Base-by-base conservation (phyloP, 768 basidiomycete genomes). In the Suillus spraguei region DNA sequence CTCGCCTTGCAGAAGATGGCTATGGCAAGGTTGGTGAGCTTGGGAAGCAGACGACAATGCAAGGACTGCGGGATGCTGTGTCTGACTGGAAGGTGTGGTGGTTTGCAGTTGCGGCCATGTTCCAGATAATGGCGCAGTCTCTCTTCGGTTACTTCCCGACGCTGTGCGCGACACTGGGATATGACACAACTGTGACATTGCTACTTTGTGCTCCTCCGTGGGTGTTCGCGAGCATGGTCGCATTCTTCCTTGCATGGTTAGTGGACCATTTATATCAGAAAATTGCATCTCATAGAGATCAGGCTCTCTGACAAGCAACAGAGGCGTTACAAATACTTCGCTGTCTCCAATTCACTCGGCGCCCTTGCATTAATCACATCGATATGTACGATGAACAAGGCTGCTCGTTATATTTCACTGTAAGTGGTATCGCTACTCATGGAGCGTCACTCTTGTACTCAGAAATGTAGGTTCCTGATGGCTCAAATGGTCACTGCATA, bases 51-150 rank as follows among this genome's bases (percentile, higher is more conserved):
- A 14, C 22, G 13, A 72, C 76, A 74, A 76, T 13, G 74, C 73
- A 76, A 39, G 89, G 88, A 13, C 71, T 92, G 9, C 60, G 72
- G 16, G 70, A 87, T 68, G 87, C 90, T 14, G 35, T 91, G 59
- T 79, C 78, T 32, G 92, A 94, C 70, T 87, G 87, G 88, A 90
- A 87, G 74, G 87, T 94, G 39, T 94, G 91, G 88, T 90, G 84
- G 84, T 78, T 95, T 56, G 82, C 89, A 17, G 63, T 91, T 38
- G 81, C 87, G 2, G 71, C 90, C 14, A 49, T 49, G 22, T 24
- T 24, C 22, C 47, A 49, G 47, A 3, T 24, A 7, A 1, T 14
- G n/a, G 47, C 6, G 22, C 24, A 16, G 22, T 24, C 46, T 47
- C 22, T 47, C 22, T 6, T 5, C n/a, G 4, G 0, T 47, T 47